phyloP scores from a whole-genome alignment of 2,329 filamentous ascomycete species.

The Ilyonectria mors-panacis region DNA sequence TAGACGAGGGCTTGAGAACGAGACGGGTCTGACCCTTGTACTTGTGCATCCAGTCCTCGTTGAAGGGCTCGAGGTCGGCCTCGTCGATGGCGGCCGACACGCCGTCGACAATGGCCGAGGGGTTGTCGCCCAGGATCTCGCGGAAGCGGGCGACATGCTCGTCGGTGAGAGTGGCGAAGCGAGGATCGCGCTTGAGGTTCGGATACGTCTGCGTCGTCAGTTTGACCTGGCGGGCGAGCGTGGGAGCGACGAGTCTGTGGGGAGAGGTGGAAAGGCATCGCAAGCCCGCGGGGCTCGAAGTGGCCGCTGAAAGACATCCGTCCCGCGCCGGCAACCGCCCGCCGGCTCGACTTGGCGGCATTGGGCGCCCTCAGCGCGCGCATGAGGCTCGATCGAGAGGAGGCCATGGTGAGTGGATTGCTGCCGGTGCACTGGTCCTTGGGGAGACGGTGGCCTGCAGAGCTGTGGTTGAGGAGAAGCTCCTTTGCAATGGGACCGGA shows the following conservation, averaged over 20 bases:
- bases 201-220: constrained; percentile 92
- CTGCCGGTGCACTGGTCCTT: neutral
- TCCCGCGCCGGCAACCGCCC: constrained; percentile 7
- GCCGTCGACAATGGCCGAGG: constrained; percentile 86
- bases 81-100: constrained; percentile 74
- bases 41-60: constrained; percentile 99
- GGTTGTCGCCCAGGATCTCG: constrained; percentile 80
- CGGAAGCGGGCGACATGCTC: constrained; percentile 90
- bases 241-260: constrained; percentile 47
- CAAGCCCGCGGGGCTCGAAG: constrained; percentile 19
- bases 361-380: constrained; percentile 45
- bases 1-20: constrained; percentile 87
- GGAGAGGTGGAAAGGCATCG: constrained; percentile 51
- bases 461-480: constrained; percentile 3
- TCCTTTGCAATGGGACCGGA: constrained; percentile 14
- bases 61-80: constrained; percentile 93
- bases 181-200: constrained; percentile 82
- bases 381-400: constrained; percentile 45
- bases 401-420: constrained; percentile 39
- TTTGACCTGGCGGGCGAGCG: constrained; percentile 59
- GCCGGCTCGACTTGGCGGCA: constrained; percentile 28
- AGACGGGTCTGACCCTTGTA: constrained; percentile 92
- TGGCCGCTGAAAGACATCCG: constrained; percentile 26
- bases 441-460: neutral
- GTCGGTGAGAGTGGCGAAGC: constrained; percentile 79